Evolutionary conservation across 257 asterid species (phyloP).

Genomic region (Primulina tabacum): DNA sequence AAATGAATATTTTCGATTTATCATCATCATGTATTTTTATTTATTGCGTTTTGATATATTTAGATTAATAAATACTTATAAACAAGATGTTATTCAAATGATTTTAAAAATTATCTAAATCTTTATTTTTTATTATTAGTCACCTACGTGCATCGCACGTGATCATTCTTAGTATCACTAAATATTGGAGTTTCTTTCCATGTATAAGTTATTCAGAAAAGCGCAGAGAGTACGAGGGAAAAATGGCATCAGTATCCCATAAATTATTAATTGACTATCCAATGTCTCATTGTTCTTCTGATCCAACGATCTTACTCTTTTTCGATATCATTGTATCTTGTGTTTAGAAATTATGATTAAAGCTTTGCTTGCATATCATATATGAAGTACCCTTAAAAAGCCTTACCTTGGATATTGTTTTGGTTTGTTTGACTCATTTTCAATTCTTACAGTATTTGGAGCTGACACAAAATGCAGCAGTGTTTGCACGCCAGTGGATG

Average conservation of each 20-base stretch:
- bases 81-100: too few species aligned
- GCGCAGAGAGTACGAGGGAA: neutral
- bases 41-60: too few species aligned
- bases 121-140: too few species aligned
- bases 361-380: neutral
- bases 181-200: neutral
- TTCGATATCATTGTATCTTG: neutral
- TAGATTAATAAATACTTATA: too few species aligned
- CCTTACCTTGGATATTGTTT: neutral
- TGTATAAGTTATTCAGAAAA: neutral
- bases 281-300: slow-evolving; percentile 2
- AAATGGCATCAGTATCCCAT: neutral
- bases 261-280: neutral
- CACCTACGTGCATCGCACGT: too few species aligned
- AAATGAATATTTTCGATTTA: too few species aligned
- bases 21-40: too few species aligned
- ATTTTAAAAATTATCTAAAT: too few species aligned
- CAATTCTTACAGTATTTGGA: slow-evolving; percentile 54
- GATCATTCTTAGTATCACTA: too few species aligned
- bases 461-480: slow-evolving; percentile 61
- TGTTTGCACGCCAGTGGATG: slow-evolving; percentile 70
- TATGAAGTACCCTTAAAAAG: neutral
- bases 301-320: neutral
- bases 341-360: slow-evolving; percentile 3
- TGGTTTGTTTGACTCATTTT: neutral